These are phyloP conservation scores for Boletus hoseneyae DNA, from an alignment of 1,284 basidiomycete species.

Conservation along the genomic window DNA sequence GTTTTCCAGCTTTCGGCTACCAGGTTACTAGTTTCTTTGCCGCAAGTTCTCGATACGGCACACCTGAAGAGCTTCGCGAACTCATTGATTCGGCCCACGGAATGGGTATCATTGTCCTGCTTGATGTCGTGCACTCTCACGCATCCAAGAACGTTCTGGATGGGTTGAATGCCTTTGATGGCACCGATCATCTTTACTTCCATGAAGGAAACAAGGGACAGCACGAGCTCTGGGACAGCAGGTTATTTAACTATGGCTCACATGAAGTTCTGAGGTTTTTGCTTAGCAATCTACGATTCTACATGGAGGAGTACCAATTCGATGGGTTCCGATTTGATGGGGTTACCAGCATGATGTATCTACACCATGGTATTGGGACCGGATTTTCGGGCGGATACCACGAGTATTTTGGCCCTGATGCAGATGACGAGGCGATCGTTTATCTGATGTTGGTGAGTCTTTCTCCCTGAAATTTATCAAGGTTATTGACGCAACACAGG, in stretches of 20 bases:
- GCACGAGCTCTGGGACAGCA: conserved; percentile 96
- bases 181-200: conserved; percentile 96
- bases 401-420: conserved; percentile 89
- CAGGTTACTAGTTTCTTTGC: conserved; percentile 98
- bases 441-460: conserved; percentile 92
- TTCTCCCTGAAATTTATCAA: neutral
- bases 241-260: conserved; percentile 93
- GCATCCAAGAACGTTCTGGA: conserved; percentile 98
- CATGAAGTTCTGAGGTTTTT: conserved; percentile 96
- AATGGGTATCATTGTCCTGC: conserved; percentile 88
- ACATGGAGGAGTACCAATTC: conserved; percentile 93
- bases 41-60: conserved; percentile 92
- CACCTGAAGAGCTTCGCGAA: conserved; percentile 93
- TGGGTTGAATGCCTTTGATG: conserved; percentile 94
- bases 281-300: conserved; percentile 92
- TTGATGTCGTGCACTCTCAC: conserved; percentile 97
- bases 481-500: conserved; percentile 47
- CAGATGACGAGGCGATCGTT: conserved; percentile 87
- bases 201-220: conserved; percentile 88
- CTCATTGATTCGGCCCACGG: conserved; percentile 94
- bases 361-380: conserved; percentile 95
- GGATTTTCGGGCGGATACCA: conserved; percentile 98
- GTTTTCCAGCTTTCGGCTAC: conserved; percentile 83
- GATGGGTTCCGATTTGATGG: conserved; percentile 99
- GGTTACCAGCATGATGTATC: conserved; percentile 99